phyloP scores from a whole-genome alignment of 2,329 filamentous ascomycete species.

The Atkinsonella texensis region DNA sequence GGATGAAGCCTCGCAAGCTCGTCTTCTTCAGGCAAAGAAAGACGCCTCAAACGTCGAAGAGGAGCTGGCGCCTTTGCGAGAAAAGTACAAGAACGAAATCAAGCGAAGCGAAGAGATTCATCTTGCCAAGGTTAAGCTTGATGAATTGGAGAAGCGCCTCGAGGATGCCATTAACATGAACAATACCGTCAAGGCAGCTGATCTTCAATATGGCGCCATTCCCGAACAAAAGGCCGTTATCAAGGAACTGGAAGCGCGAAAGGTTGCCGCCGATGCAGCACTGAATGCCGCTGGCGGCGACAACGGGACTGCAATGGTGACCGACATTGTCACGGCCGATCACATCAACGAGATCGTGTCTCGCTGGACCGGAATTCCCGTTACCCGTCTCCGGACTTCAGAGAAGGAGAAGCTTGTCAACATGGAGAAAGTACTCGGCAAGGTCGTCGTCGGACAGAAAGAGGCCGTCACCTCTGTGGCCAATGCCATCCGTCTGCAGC shows the following conservation, averaged over 20 bases:
- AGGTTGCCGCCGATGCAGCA: slow-evolving; percentile 63
- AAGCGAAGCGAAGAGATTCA: slow-evolving; percentile 84
- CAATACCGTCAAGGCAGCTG: slow-evolving; percentile 77
- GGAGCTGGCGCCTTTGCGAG: slow-evolving; percentile 78
- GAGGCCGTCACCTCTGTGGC: slow-evolving; percentile 89
- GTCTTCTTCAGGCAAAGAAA: slow-evolving; percentile 70
- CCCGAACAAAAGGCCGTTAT: slow-evolving; percentile 80
- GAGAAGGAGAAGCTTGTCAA: slow-evolving; percentile 98
- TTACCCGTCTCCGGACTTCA: slow-evolving; percentile 83
- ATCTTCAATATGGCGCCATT: slow-evolving; percentile 94
- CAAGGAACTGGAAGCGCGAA: slow-evolving; percentile 67
- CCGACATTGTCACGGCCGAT: slow-evolving; percentile 88
- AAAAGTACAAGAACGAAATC: slow-evolving; percentile 94
- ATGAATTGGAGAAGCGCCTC: slow-evolving; percentile 79
- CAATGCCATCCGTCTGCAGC: slow-evolving; percentile 89
- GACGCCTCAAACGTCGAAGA: slow-evolving; percentile 93
- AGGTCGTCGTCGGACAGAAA: slow-evolving; percentile 83
- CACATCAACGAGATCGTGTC: slow-evolving; percentile 99
- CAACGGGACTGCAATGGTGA: slow-evolving; percentile 61
- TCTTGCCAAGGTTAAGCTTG: slow-evolving; percentile 88
- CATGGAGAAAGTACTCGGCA: slow-evolving; percentile 80
- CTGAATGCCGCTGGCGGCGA: slow-evolving; percentile 45
- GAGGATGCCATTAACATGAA: slow-evolving; percentile 85
- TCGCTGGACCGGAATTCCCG: slow-evolving; percentile 95
- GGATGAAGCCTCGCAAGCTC: slow-evolving; percentile 79